Conservation (phyloP, 23 red algal genomes). For the Agarophyton chilense region DNA sequence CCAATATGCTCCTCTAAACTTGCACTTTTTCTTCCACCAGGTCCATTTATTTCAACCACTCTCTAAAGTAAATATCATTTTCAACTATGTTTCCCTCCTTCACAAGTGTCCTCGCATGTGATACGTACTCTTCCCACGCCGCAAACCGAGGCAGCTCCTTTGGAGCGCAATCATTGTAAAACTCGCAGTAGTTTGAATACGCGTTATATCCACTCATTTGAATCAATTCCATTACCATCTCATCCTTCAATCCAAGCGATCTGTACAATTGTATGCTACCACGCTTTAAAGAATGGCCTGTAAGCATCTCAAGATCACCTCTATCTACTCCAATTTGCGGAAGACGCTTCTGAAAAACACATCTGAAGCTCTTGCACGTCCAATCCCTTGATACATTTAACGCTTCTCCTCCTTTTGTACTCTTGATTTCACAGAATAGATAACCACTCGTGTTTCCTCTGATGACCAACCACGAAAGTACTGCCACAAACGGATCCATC, state of each 20-base stretch:
- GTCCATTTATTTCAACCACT: not conserved
- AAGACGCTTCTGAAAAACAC: not conserved
- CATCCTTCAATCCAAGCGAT: constrained; percentile 7
- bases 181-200: constrained; percentile 25
- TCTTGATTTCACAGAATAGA: constrained; percentile 3
- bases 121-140: not conserved
- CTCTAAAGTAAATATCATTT: not conserved
- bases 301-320: not conserved
- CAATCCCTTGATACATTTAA: not conserved
- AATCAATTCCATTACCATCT: constrained; percentile 23
- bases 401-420: not conserved
- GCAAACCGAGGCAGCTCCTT: not conserved
- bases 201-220: constrained; percentile 36
- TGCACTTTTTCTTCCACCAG: not conserved
- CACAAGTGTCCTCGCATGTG: not conserved
- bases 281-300: constrained; percentile 12
- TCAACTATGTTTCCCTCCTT: not conserved
- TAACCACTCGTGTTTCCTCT: not conserved
- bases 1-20: no score
- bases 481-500: constrained; percentile 22
- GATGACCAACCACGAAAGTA: not conserved
- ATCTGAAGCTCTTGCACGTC: not conserved
- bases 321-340: not conserved
- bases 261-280: constrained; percentile 1
- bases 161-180: constrained; percentile 42